phyloP scores from a whole-genome alignment of 2,329 filamentous ascomycete species.

The Ophiostoma sp. region DNA sequence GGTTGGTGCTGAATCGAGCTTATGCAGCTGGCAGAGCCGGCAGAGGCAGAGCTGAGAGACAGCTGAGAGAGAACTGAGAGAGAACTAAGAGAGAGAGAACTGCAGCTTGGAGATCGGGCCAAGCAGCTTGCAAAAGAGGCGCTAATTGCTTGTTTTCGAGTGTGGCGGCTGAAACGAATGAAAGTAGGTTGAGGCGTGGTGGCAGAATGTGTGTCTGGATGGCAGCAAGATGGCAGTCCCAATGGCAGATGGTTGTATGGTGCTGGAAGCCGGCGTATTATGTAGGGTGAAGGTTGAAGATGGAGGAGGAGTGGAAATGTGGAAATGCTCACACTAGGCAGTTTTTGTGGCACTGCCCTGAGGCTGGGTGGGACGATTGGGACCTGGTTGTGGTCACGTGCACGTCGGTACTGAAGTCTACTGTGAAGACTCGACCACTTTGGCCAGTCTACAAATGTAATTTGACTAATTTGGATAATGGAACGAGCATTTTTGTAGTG shows the following conservation, averaged over 20 bases:
- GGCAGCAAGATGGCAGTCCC: neutral
- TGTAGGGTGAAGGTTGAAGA: conserved; percentile 1
- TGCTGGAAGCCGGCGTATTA: too few species aligned
- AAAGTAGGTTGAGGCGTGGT: neutral
- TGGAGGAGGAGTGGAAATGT: conserved; percentile 7
- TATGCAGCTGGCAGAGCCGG: neutral
- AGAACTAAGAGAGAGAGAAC: neutral
- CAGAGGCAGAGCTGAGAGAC: neutral
- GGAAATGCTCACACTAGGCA: conserved; percentile 7
- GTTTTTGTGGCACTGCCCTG: conserved; percentile 15
- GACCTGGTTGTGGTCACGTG: conserved; percentile 7
- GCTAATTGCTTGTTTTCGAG: neutral
- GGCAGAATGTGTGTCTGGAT: neutral
- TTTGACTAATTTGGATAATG: neutral
- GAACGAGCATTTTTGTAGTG: neutral
- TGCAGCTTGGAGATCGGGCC: neutral
- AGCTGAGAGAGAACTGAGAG: neutral
- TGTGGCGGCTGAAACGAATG: neutral
- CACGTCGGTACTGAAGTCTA: neutral
- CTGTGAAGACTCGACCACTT: neutral
- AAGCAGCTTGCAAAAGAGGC: neutral
- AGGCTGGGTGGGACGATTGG: neutral
- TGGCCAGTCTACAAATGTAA: neutral
- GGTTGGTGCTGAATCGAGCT: neutral
- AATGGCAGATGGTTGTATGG: neutral